A percentile compares a stretch with the other conserved stretches of the same genome.
These are phyloP conservation scores for Phytophthora crassamura DNA, from an alignment of 352 stramenopile genomes.

Conservation along the genomic window DNA sequence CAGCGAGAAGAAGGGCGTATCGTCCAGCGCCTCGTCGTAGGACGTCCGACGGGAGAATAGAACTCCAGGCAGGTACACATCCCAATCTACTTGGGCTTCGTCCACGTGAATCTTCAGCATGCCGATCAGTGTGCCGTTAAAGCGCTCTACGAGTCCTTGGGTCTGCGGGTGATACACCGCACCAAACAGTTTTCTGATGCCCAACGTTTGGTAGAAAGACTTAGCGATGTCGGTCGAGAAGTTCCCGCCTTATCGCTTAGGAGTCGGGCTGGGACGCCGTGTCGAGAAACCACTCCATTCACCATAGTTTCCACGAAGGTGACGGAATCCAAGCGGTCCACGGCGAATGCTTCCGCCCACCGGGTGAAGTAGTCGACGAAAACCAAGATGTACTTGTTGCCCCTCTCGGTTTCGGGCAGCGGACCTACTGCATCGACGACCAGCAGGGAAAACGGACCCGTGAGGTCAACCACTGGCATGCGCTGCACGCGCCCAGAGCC, in stretches of 20 bases:
- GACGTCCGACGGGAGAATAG: background rate
- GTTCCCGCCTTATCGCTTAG: conserved; percentile 3
- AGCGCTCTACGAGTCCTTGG: conserved; percentile 8
- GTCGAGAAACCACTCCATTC: background rate
- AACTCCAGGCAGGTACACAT: background rate
- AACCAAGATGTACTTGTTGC: no score
- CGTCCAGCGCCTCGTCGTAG: conserved; percentile 3
- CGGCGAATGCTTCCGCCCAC: background rate
- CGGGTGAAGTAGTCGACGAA: no score
- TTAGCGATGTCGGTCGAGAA: conserved; percentile 7
- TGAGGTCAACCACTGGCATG: conserved; percentile 2
- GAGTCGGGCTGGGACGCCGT: no score
- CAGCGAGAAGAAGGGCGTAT: conserved; percentile 3
- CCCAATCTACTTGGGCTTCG: background rate
- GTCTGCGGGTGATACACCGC: conserved; percentile 6
- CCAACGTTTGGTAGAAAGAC: conserved; percentile 8
- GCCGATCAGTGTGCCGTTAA: conserved; percentile 4
- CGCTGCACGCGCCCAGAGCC: conserved; percentile 1
- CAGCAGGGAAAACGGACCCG: background rate
- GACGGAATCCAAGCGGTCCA: background rate
- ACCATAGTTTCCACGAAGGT: background rate
- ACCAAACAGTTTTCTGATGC: conserved; percentile 15
- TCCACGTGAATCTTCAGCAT: background rate
- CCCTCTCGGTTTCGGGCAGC: background rate
- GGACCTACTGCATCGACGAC: background rate